These are phyloP conservation scores for Aspergillus eucalypticola DNA, from an alignment of 2,329 filamentous ascomycete genomes.

Conservation along the genomic window DNA sequence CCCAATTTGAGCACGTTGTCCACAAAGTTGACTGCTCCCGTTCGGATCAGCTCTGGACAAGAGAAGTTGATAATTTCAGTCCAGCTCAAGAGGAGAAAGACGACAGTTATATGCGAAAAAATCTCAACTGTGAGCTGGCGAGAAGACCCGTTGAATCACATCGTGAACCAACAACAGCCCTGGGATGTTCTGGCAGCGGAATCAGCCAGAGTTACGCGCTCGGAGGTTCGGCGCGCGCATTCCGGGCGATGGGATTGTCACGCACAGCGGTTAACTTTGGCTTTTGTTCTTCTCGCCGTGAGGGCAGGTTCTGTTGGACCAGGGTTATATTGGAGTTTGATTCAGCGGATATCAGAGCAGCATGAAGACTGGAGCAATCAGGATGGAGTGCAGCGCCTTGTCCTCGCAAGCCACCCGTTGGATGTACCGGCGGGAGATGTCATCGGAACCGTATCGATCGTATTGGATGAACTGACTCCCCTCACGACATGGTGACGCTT, in stretches of 20 bases:
- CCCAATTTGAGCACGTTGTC: neutral
- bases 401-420: neutral
- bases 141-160: neutral
- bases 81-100: neutral
- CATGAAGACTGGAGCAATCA: neutral
- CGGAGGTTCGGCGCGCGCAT: neutral
- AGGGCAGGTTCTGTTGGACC: neutral
- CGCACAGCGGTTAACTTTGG: neutral
- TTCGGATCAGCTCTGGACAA: neutral
- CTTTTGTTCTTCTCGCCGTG: neutral
- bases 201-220: neutral
- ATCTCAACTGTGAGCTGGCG: no score
- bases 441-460: no score
- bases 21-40: neutral
- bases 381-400: neutral
- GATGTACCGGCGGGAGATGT: neutral
- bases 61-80: neutral
- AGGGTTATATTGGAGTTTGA: neutral
- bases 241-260: neutral
- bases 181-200: neutral
- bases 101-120: no score
- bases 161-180: neutral
- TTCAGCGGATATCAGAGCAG: neutral
- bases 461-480: no score
- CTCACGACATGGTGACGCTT: neutral